These are phyloP conservation scores for Podospora pseudopauciseta DNA, from an alignment of 495 filamentous ascomycete genomes.

Conservation along the genomic window DNA sequence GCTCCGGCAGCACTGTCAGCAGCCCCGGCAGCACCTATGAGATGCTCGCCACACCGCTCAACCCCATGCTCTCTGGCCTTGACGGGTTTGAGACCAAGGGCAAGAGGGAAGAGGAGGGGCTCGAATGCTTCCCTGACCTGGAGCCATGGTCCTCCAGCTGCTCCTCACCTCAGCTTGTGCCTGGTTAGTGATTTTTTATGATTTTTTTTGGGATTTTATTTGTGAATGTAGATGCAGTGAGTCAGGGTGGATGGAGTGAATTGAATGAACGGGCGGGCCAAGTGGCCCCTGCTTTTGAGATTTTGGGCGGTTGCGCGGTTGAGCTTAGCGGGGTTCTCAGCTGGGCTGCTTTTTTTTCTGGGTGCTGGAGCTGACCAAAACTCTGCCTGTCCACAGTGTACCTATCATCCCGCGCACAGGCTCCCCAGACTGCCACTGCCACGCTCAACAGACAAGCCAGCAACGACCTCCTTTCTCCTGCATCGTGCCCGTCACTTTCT, in stretches of 20 bases:
- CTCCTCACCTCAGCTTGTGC: conserved; percentile 82
- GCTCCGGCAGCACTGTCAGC: conserved; percentile 75
- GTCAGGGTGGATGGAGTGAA: not conserved
- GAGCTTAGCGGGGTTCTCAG: not conserved
- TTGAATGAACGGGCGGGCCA: not conserved
- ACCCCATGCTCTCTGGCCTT: conserved; percentile 70
- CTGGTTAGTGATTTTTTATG: conserved; percentile 64
- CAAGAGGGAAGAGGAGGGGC: conserved; percentile 69
- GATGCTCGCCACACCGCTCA: conserved; percentile 75
- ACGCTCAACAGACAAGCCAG: conserved; percentile 61
- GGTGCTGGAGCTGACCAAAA: conserved; percentile 36
- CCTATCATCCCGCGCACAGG: conserved; percentile 60
- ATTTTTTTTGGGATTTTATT: conserved; percentile 24
- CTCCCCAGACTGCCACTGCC: conserved; percentile 40
- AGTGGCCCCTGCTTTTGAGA: not conserved
- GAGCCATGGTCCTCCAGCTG: conserved; percentile 65
- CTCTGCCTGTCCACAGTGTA: conserved; percentile 58
- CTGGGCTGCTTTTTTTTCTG: conserved; percentile 21
- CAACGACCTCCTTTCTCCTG: conserved; percentile 64
- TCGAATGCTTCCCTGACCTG: conserved; percentile 69
- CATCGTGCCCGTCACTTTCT: conserved; percentile 80
- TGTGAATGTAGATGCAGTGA: conserved; percentile 9
- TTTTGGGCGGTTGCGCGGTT: not conserved
- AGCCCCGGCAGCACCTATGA: conserved; percentile 74
- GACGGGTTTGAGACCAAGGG: conserved; percentile 79